phyloP scores from a whole-genome alignment of 345 rosid species.

The Citrus unshiu region DNA sequence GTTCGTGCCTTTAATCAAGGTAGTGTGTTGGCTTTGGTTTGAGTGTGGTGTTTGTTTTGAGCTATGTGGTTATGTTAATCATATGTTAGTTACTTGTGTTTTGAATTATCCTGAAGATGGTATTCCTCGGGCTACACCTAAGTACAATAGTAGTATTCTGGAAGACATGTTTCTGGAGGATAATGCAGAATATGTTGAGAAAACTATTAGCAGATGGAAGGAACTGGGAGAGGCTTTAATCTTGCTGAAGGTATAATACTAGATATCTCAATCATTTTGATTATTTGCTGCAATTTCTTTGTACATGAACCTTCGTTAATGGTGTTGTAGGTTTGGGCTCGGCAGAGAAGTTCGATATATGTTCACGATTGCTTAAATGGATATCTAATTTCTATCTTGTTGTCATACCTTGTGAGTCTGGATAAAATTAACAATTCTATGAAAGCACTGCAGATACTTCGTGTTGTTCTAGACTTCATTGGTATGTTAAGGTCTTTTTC shows the following conservation, averaged over 20 bases:
- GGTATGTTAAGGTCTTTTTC: slow-evolving; percentile 38
- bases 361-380: slow-evolving; percentile 84
- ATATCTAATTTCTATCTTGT: slow-evolving; percentile 59
- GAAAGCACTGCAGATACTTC: slow-evolving; percentile 74
- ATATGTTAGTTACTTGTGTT: not conserved
- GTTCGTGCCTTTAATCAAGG: slow-evolving; percentile 63
- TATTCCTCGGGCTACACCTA: slow-evolving; percentile 55
- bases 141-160: slow-evolving; percentile 74
- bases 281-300: slow-evolving; percentile 4
- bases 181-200: slow-evolving; percentile 50
- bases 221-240: slow-evolving; percentile 68
- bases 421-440: slow-evolving; percentile 55
- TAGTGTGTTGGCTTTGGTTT: slow-evolving; percentile 18
- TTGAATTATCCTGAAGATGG: slow-evolving; percentile 36
- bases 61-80: slow-evolving; percentile 10
- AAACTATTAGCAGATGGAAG: slow-evolving; percentile 55
- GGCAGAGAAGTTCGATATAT: slow-evolving; percentile 72
- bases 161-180: slow-evolving; percentile 80
- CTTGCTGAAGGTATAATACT: slow-evolving; percentile 59
- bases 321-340: slow-evolving; percentile 75
- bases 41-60: not conserved
- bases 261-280: not conserved
- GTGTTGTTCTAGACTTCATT: slow-evolving; percentile 62
- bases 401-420: slow-evolving; percentile 62
- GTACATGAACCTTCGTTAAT: not conserved